Evolutionary conservation across 176 grass and related monocot species (phyloP).

Genomic region (Avena eriantha): DNA sequence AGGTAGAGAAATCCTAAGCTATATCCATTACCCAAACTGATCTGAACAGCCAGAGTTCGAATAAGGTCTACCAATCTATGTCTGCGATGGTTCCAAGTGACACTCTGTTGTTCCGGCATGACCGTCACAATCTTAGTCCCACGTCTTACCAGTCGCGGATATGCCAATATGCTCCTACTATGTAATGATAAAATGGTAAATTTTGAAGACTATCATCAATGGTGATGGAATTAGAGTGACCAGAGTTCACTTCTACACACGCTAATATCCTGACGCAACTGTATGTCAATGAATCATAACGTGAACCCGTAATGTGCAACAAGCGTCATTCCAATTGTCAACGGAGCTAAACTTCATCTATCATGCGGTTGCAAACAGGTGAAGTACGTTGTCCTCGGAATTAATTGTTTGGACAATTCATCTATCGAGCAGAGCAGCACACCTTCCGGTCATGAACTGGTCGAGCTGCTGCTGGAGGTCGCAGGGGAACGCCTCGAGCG

Average conservation of each 20-base stretch:
- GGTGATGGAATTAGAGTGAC: not conserved
- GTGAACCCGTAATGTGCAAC: not conserved
- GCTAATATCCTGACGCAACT: not conserved
- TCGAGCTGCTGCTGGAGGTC: conserved; percentile 84
- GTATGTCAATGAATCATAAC: not conserved
- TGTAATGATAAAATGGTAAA: not conserved
- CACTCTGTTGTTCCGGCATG: not conserved
- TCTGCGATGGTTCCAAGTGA: not conserved
- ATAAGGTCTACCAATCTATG: not conserved
- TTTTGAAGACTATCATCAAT: not conserved
- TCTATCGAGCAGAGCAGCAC: not conserved
- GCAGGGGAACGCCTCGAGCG: conserved; percentile 85
- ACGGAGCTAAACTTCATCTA: not conserved
- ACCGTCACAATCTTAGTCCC: not conserved
- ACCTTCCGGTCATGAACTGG: conserved; percentile 91
- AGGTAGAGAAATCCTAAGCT: not conserved
- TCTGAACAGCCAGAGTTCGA: not conserved
- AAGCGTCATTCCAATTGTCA: too few relatives aligned
- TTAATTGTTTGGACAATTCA: not conserved
- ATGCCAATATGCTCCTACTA: not conserved
- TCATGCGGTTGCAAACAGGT: too few relatives aligned
- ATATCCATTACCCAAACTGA: not conserved
- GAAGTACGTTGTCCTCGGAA: not conserved
- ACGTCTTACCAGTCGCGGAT: not conserved
- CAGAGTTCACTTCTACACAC: not conserved